Evolutionary conservation across 495 filamentous ascomycete genomes (phyloP).

Genomic region (Cryomyces minteri): DNA sequence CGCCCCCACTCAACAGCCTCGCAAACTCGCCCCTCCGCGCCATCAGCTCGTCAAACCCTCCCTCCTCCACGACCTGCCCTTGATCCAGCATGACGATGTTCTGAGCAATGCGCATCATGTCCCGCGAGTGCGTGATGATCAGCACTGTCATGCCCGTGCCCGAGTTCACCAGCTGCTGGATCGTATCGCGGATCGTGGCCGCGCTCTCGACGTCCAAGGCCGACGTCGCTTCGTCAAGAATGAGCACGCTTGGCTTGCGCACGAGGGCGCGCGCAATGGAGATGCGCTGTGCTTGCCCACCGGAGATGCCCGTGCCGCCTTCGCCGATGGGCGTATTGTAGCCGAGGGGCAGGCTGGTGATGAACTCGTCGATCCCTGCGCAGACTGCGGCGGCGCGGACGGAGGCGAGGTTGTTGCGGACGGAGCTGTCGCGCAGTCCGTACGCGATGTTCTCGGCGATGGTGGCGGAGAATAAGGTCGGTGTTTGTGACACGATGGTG

Average conservation of each 20-base stretch:
- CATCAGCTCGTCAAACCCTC: slow-evolving; percentile 36
- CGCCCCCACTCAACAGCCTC: slow-evolving; percentile 13
- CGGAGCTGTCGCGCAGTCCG: slow-evolving; percentile 33
- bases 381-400: slow-evolving; percentile 41
- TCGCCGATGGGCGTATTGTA: slow-evolving; percentile 66
- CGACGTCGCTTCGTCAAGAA: slow-evolving; percentile 81
- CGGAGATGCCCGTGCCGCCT: slow-evolving; percentile 55
- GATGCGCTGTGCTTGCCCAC: slow-evolving; percentile 71
- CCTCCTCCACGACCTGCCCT: slow-evolving; percentile 48
- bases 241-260: slow-evolving; percentile 45
- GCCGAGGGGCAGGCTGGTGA: slow-evolving; percentile 48
- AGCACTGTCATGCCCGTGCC: slow-evolving; percentile 34
- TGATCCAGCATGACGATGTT: slow-evolving; percentile 50
- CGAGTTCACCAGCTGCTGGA: slow-evolving; percentile 30
- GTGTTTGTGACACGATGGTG: slow-evolving; percentile 58
- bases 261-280: slow-evolving; percentile 68
- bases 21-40: slow-evolving; percentile 20
- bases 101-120: slow-evolving; percentile 72
- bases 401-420: slow-evolving; percentile 20
- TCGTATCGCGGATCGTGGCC: slow-evolving; percentile 41
- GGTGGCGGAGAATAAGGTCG: slow-evolving; percentile 57
- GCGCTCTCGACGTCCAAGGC: slow-evolving; percentile 59
- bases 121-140: slow-evolving; percentile 57
- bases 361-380: slow-evolving; percentile 67
- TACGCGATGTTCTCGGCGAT: slow-evolving; percentile 69